These are phyloP conservation scores for Plasmodium falciparum DNA, from an alignment of 169 alveolate species.

Conservation along the genomic window DNA sequence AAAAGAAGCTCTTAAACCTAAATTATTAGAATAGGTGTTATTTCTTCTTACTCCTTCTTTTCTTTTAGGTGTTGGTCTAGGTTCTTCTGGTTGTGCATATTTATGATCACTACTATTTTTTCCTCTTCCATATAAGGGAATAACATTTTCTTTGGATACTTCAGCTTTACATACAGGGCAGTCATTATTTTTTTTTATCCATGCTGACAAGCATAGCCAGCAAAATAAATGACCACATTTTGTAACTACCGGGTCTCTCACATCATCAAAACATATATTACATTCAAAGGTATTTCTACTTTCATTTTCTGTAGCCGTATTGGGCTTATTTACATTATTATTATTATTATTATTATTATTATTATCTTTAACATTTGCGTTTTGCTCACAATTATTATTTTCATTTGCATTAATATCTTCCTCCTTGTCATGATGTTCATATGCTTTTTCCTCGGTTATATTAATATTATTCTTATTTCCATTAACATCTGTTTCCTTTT, in stretches of 20 bases:
- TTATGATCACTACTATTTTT: constrained; percentile 86
- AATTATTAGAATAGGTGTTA: constrained; percentile 38
- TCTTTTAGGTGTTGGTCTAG: constrained; percentile 73
- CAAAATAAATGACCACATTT: constrained; percentile 97
- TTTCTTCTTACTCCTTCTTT: constrained; percentile 57
- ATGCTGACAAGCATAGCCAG: constrained; percentile 95
- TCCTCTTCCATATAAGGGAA: constrained; percentile 93
- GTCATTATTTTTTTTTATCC: constrained; percentile 93
- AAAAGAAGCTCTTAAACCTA: constrained; percentile 73
- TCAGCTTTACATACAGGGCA: constrained; percentile 97
- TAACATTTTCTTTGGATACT: constrained; percentile 91
- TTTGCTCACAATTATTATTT: constrained; percentile 7
- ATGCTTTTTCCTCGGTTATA: neutral
- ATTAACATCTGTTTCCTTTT: neutral
- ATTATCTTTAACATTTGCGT: neutral
- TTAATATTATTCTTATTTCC: neutral
- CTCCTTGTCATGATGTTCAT: neutral
- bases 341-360: neutral
- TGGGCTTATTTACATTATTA: neutral
- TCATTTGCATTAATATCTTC: neutral
- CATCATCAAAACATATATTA: constrained; percentile 97
- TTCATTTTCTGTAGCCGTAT: constrained; percentile 45
- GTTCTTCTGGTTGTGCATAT: constrained; percentile 70
- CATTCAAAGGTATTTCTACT: constrained; percentile 92
- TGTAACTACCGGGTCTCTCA: constrained; percentile 97